phyloP scores from a whole-genome alignment of 2,329 filamentous ascomycete genomes.

The Monosporascus sp. region DNA sequence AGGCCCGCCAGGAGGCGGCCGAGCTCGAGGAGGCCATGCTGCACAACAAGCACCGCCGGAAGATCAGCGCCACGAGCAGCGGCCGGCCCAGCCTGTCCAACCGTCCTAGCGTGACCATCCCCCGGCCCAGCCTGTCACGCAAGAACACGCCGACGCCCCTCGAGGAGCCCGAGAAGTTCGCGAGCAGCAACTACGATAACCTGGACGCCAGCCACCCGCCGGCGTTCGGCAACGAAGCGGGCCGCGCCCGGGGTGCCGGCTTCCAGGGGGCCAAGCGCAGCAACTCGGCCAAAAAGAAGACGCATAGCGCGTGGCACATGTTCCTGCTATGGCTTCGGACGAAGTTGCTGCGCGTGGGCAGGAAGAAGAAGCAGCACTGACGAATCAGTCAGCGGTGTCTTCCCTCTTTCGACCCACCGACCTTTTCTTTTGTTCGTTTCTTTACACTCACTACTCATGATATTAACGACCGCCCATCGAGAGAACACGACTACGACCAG shows the following conservation, averaged over 20 bases:
- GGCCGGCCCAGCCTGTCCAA: conserved; percentile 23
- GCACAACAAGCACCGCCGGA: conserved; percentile 24
- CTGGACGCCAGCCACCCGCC: conserved; percentile 25
- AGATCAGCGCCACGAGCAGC: conserved; percentile 25
- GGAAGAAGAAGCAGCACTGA: conserved; percentile 7
- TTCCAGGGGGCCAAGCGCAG: conserved; percentile 38
- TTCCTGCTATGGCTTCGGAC: conserved; percentile 63
- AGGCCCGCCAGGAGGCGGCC: conserved; percentile 33
- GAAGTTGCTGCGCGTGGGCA: conserved; percentile 41
- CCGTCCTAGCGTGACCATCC: conserved; percentile 19
- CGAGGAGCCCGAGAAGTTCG: conserved; percentile 39
- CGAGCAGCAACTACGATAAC: conserved; percentile 43
- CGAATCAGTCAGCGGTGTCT: background rate
- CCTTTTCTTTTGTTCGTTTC: background rate
- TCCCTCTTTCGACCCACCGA: background rate
- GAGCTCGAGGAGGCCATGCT: conserved; percentile 27
- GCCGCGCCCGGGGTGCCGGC: conserved; percentile 36
- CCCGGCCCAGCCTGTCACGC: conserved; percentile 20
- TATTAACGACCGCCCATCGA: no score
- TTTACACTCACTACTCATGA: no score
- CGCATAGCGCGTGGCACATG: conserved; percentile 56
- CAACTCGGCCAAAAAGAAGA: conserved; percentile 53
- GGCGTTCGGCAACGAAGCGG: conserved; percentile 26
- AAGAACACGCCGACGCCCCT: conserved; percentile 17
- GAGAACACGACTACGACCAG: no score